Percentiles rank a stretch among this genome's conserved stretches.
phyloP scores from a whole-genome alignment of 2,329 filamentous ascomycete genomes.

The Xylariales sp. region DNA sequence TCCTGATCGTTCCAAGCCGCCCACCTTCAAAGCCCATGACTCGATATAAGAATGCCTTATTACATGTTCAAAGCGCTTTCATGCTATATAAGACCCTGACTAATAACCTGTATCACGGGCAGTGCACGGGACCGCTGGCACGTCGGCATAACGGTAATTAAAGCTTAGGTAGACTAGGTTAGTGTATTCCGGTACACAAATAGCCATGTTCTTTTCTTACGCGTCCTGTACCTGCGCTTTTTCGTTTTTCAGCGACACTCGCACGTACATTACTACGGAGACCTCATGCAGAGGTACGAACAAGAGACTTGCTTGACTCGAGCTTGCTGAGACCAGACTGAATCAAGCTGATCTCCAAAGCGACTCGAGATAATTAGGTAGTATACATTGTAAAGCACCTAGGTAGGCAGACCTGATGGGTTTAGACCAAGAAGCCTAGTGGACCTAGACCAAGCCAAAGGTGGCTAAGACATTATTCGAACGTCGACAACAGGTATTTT shows the following conservation, averaged over 20 bases:
- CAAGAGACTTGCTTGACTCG: not conserved
- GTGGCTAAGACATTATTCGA: conserved; percentile 15
- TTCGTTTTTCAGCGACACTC: not conserved
- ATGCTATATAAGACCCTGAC: conserved; percentile 19
- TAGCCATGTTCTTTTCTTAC: not conserved
- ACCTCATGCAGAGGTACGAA: not conserved
- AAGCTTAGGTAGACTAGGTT: not conserved
- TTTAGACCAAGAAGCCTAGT: not conserved
- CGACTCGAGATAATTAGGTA: too few species aligned
- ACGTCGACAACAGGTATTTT: not conserved
- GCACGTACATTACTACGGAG: not conserved
- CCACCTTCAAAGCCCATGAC: conserved; percentile 5
- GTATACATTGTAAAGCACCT: not conserved
- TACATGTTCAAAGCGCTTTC: not conserved
- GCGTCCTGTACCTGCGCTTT: not conserved
- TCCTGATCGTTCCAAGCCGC: not conserved
- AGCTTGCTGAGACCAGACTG: not conserved
- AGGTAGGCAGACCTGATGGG: not conserved
- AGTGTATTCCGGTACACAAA: not conserved
- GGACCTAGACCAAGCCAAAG: not conserved
- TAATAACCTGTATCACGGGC: not conserved
- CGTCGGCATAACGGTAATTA: conserved; percentile 32
- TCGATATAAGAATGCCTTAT: conserved; percentile 14
- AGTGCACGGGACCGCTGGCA: conserved; percentile 5
- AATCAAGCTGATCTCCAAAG: not conserved